Percentiles rank a stretch among this genome's conserved stretches.
Evolutionary conservation across 1,284 basidiomycete species (phyloP).

Genomic region (Inonotus obliquus): DNA sequence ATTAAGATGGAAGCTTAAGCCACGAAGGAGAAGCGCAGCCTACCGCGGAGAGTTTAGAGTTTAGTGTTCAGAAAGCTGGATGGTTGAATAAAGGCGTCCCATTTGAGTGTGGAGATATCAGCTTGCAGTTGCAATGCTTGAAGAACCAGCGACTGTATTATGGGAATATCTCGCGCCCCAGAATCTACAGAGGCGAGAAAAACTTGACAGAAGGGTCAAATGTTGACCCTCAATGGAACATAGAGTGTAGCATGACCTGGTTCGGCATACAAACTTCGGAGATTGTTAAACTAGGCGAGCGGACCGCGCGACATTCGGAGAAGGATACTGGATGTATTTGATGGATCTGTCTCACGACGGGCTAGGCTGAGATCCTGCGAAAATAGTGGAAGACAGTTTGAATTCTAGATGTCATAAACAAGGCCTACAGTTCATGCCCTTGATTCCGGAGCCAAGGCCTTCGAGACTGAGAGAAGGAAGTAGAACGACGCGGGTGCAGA

Average conservation of each 20-base stretch:
- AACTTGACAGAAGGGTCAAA: neutral
- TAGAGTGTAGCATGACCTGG: neutral
- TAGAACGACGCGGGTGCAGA: neutral
- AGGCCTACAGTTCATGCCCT: neutral
- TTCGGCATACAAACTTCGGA: neutral
- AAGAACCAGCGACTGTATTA: neutral
- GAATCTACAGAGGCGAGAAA: neutral
- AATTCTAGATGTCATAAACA: neutral
- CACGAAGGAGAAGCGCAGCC: neutral
- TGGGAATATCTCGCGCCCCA: neutral
- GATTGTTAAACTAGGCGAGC: neutral
- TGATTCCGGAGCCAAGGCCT: neutral
- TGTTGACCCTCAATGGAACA: slow-evolving; percentile 1
- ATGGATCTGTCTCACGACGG: neutral
- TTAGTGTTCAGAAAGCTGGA: neutral
- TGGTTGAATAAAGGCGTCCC: neutral
- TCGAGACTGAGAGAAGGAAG: neutral
- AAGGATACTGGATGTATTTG: neutral
- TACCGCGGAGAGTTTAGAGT: neutral
- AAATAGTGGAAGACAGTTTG: neutral
- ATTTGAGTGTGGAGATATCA: neutral
- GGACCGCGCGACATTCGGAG: neutral
- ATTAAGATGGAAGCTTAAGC: neutral
- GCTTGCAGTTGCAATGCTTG: neutral
- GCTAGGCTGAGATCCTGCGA: neutral